A percentile compares a stretch with the other conserved stretches of the same genome.
These are phyloP conservation scores for Trichophyton mentagrophytes DNA, from an alignment of 2,329 filamentous ascomycete species.

Conservation along the genomic window DNA sequence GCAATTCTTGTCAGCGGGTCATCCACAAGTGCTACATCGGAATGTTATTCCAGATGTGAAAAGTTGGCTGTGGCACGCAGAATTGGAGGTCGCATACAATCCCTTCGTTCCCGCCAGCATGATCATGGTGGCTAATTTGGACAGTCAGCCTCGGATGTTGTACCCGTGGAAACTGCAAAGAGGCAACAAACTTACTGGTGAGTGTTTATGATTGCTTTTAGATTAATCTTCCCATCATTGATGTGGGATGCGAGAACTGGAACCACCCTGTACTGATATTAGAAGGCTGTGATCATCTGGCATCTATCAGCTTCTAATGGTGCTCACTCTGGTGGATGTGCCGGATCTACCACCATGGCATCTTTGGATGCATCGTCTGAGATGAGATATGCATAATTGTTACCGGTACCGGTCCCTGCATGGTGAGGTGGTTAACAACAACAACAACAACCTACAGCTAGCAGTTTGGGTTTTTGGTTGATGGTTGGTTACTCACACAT, in stretches of 20 bases:
- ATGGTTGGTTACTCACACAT: conserved; percentile 34
- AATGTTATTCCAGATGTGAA: neutral
- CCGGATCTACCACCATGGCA: conserved; percentile 40
- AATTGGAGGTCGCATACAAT: conserved; percentile 43
- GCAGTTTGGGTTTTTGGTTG: neutral
- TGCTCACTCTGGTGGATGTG: conserved; percentile 38
- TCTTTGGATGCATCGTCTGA: conserved; percentile 38
- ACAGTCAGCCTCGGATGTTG: conserved; percentile 8
- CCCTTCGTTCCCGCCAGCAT: conserved; percentile 80
- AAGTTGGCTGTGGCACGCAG: neutral
- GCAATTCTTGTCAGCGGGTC: conserved; percentile 3
- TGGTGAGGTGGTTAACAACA: neutral
- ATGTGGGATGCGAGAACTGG: conserved; percentile 62
- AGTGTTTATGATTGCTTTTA: conserved; percentile 87
- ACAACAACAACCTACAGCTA: neutral
- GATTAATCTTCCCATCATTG: conserved; percentile 57
- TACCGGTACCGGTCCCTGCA: conserved; percentile 21
- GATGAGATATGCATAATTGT: conserved; percentile 43
- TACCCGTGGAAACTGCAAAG: neutral
- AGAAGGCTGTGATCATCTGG: neutral
- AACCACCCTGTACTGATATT: conserved; percentile 39
- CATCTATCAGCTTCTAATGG: neutral
- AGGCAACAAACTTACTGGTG: conserved; percentile 59
- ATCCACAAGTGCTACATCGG: neutral
- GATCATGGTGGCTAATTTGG: conserved; percentile 66